Percentiles rank a stretch among this genome's conserved stretches.
phyloP scores from a whole-genome alignment of 805 yeast genomes.

The Sugiyamaella smithiae region DNA sequence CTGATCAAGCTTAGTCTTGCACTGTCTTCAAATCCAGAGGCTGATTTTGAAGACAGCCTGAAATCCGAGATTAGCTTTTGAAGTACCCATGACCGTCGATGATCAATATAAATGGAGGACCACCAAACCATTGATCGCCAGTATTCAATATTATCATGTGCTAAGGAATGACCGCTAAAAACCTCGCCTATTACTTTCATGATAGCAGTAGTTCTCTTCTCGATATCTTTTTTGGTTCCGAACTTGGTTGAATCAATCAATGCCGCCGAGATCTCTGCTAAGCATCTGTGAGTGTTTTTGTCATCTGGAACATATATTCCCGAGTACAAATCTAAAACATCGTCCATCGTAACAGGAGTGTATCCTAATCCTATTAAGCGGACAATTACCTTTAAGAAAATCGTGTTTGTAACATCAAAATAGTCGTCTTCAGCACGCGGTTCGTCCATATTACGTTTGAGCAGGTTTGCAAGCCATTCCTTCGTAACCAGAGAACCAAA shows the following conservation, averaged over 20 bases:
- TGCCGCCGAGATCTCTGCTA: slow-evolving; percentile 69
- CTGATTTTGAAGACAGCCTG: slow-evolving; percentile 36
- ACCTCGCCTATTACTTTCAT: slow-evolving; percentile 37
- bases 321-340: slow-evolving; percentile 50
- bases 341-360: slow-evolving; percentile 45
- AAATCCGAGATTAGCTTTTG: slow-evolving; percentile 46
- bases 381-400: slow-evolving; percentile 50
- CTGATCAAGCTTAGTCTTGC: slow-evolving; percentile 57
- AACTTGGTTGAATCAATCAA: slow-evolving; percentile 42
- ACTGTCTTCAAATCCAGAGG: slow-evolving; percentile 63
- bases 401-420: slow-evolving; percentile 64
- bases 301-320: slow-evolving; percentile 61
- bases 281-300: slow-evolving; percentile 70
- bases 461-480: slow-evolving; percentile 56
- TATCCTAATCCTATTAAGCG: slow-evolving; percentile 47
- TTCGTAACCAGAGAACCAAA: slow-evolving; percentile 49
- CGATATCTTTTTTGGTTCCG: slow-evolving; percentile 15
- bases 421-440: slow-evolving; percentile 52
- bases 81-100: slow-evolving; percentile 59
- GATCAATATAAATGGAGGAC: slow-evolving; percentile 55
- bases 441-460: slow-evolving; percentile 58
- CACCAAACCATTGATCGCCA: slow-evolving; percentile 81
- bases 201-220: slow-evolving; percentile 10
- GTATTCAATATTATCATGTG: slow-evolving; percentile 67
- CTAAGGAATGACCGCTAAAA: slow-evolving; percentile 46